Percentiles rank a stretch among this genome's conserved stretches.
Evolutionary conservation across 176 grass and related monocot species (phyloP).

Genomic region (Metroxylon sagu): DNA sequence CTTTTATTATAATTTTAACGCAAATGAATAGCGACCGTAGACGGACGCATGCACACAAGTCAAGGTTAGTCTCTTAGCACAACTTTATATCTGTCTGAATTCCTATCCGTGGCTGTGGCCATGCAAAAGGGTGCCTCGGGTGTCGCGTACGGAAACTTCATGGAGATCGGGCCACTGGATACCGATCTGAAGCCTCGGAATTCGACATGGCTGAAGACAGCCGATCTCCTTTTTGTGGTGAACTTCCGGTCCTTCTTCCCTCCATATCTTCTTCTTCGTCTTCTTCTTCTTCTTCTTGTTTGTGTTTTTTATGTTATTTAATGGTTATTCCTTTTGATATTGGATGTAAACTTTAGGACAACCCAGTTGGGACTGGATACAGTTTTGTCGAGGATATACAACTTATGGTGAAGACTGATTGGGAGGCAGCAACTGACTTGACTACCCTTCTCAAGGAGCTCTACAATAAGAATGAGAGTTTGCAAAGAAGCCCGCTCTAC

Average conservation of each 20-base stretch:
- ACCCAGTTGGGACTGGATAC: constrained; percentile 80
- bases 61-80: too few species aligned
- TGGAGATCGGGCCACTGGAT: constrained; percentile 82
- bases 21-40: too few species aligned
- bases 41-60: too few species aligned
- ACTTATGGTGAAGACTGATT: constrained; percentile 53
- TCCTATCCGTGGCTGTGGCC: not conserved
- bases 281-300: not conserved
- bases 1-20: too few species aligned
- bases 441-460: constrained; percentile 45
- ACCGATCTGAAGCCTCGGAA: constrained; percentile 42
- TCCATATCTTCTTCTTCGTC: too few species aligned
- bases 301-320: not conserved
- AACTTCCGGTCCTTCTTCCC: not conserved
- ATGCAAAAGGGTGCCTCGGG: constrained; percentile 52
- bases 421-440: constrained; percentile 60
- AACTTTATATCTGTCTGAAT: too few species aligned
- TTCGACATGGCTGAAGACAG: constrained; percentile 66
- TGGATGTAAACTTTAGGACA: constrained; percentile 37
- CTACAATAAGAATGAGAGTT: constrained; percentile 14
- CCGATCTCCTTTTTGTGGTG: constrained; percentile 83
- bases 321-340: too few species aligned
- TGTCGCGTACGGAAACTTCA: constrained; percentile 71
- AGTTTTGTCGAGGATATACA: constrained; percentile 65
- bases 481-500: constrained; percentile 54